Evolutionary conservation across 805 yeast genomes (phyloP).

Genomic region (Ogataea wickerhamii): DNA sequence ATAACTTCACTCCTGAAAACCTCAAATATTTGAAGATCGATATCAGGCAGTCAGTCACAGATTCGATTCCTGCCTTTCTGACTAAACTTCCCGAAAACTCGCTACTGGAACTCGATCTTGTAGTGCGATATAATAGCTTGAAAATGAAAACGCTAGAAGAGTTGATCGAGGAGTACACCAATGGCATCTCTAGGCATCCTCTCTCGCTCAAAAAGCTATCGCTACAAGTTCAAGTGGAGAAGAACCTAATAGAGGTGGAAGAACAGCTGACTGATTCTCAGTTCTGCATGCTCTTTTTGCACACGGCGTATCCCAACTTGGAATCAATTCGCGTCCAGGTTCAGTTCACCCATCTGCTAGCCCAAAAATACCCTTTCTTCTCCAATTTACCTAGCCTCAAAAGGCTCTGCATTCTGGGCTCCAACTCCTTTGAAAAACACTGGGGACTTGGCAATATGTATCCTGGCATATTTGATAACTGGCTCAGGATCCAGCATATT

Average conservation of each 20-base stretch:
- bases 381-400: slow-evolving; percentile 27
- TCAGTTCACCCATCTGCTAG: slow-evolving; percentile 30
- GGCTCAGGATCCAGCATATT: slow-evolving; percentile 54
- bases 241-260: slow-evolving; percentile 17
- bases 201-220: slow-evolving; percentile 22
- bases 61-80: slow-evolving; percentile 19
- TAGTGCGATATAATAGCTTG: slow-evolving; percentile 19
- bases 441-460: slow-evolving; percentile 53
- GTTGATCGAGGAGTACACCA: slow-evolving; percentile 18
- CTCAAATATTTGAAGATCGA: slow-evolving; percentile 18
- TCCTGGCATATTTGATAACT: slow-evolving; percentile 53
- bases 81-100: slow-evolving; percentile 13
- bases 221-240: slow-evolving; percentile 22
- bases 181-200: slow-evolving; percentile 13
- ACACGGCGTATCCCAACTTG: slow-evolving; percentile 24
- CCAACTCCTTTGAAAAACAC: slow-evolving; percentile 51
- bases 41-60: slow-evolving; percentile 20
- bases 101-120: slow-evolving; percentile 23
- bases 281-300: slow-evolving; percentile 14
- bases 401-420: slow-evolving; percentile 45
- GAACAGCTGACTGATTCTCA: slow-evolving; percentile 18
- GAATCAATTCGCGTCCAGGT: slow-evolving; percentile 39
- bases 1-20: slow-evolving; percentile 7
- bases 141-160: slow-evolving; percentile 15
- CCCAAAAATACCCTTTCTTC: slow-evolving; percentile 29